These are phyloP conservation scores for Yamadazyma dushanensis DNA, from an alignment of 1,139 yeast genomes.

Conservation along the genomic window DNA sequence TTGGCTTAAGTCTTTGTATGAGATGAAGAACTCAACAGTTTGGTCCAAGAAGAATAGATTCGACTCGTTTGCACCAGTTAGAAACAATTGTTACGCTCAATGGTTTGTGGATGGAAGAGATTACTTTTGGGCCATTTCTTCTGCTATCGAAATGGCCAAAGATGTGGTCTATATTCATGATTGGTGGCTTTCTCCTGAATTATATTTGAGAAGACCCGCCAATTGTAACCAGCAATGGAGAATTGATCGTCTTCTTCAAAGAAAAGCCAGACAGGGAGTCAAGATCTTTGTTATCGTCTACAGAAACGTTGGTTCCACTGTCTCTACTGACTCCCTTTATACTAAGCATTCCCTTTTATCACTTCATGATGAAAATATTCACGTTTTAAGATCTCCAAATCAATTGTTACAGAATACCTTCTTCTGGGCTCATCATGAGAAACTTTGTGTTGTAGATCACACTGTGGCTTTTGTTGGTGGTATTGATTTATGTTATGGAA, in stretches of 20 bases:
- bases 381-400: constrained; percentile 91
- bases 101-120: constrained; percentile 98
- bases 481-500: constrained; percentile 90
- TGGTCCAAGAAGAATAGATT: constrained; percentile 82
- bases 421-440: constrained; percentile 99
- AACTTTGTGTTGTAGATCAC: constrained; percentile 82
- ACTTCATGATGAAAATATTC: constrained; percentile 77
- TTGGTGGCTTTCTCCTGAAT: constrained; percentile 98
- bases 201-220: constrained; percentile 90
- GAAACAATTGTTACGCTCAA: constrained; percentile 84
- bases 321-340: constrained; percentile 90
- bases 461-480: constrained; percentile 94
- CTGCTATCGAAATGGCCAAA: constrained; percentile 90
- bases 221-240: constrained; percentile 95
- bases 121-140: constrained; percentile 93
- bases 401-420: constrained; percentile 90
- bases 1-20: constrained; percentile 76
- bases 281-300: constrained; percentile 92
- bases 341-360: constrained; percentile 90
- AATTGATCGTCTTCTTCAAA: constrained; percentile 79
- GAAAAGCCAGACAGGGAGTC: constrained; percentile 94
- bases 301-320: constrained; percentile 91
- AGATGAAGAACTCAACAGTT: constrained; percentile 64
- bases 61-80: constrained; percentile 88
- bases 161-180: constrained; percentile 95